Evolutionary conservation across 2,329 filamentous ascomycete species (phyloP).

Genomic region (Didymella glomerata): DNA sequence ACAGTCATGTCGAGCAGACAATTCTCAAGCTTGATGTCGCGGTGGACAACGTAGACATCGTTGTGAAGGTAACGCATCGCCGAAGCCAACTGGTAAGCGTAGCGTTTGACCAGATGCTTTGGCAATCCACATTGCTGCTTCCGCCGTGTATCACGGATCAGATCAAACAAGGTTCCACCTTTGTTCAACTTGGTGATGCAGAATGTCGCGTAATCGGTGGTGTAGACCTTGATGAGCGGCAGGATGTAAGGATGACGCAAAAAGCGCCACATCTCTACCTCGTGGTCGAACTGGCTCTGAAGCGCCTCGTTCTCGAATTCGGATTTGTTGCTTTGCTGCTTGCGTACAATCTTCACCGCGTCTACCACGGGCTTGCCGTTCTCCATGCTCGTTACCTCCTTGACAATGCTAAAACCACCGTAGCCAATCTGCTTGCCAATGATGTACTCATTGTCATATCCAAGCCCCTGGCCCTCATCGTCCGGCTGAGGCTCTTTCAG

Average conservation of each 20-base stretch:
- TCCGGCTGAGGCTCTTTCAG: constrained; percentile 63
- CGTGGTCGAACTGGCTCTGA: constrained; percentile 73
- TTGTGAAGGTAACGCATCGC: constrained; percentile 73
- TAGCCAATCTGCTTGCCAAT: constrained; percentile 72
- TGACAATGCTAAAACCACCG: constrained; percentile 72
- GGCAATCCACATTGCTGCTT: constrained; percentile 57
- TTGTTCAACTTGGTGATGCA: constrained; percentile 72
- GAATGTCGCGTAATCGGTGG: constrained; percentile 73
- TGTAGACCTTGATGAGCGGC: constrained; percentile 69
- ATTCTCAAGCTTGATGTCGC: constrained; percentile 75
- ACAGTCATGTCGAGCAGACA: constrained; percentile 67
- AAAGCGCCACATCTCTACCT: constrained; percentile 73
- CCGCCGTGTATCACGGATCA: constrained; percentile 64
- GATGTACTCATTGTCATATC: constrained; percentile 67
- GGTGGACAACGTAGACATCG: constrained; percentile 71
- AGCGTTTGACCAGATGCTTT: constrained; percentile 63
- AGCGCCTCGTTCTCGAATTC: constrained; percentile 71
- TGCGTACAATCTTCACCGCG: constrained; percentile 74
- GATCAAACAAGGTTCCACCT: constrained; percentile 70
- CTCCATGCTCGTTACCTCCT: constrained; percentile 71
- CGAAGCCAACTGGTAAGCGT: constrained; percentile 69
- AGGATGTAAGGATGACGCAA: constrained; percentile 69
- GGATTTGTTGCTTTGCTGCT: constrained; percentile 62
- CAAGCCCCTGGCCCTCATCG: constrained; percentile 73
- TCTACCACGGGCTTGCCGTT: constrained; percentile 62